Evolutionary conservation across 306 rosid genomes (phyloP).

Genomic region (Ceratonia siliqua): DNA sequence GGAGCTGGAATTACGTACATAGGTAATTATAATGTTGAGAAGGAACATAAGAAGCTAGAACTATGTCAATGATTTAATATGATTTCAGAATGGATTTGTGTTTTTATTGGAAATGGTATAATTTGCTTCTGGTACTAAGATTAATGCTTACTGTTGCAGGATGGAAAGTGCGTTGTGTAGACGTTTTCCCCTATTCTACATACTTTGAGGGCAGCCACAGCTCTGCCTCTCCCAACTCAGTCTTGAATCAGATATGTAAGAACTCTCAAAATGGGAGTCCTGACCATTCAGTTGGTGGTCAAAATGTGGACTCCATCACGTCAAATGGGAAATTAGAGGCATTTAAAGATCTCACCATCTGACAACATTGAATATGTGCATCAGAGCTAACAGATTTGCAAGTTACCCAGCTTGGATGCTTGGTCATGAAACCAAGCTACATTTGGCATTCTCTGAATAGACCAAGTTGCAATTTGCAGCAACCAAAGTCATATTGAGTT

Average conservation of each 20-base stretch:
- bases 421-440: slow-evolving; percentile 36
- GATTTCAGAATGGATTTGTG: neutral
- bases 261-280: slow-evolving; percentile 56
- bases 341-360: slow-evolving; percentile 60
- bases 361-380: slow-evolving; percentile 22
- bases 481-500: slow-evolving; percentile 19
- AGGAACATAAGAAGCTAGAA: too few species aligned
- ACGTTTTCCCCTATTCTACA: slow-evolving; percentile 72
- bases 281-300: slow-evolving; percentile 36
- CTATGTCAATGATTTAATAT: too few species aligned
- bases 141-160: slow-evolving; percentile 50
- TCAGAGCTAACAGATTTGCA: slow-evolving; percentile 3
- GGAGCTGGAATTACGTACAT: neutral
- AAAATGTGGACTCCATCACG: slow-evolving; percentile 39
- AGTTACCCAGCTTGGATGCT: slow-evolving; percentile 17
- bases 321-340: slow-evolving; percentile 73
- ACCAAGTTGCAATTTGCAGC: slow-evolving; percentile 32
- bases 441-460: slow-evolving; percentile 1
- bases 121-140: slow-evolving; percentile 1
- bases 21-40: too few species aligned
- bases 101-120: slow-evolving; percentile 24
- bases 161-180: slow-evolving; percentile 77
- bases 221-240: slow-evolving; percentile 70
- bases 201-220: slow-evolving; percentile 72
- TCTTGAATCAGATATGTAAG: slow-evolving; percentile 47